These are phyloP conservation scores for Scenedesmus sp. DNA, from an alignment of 163 green algal species.

Conservation along the genomic window DNA sequence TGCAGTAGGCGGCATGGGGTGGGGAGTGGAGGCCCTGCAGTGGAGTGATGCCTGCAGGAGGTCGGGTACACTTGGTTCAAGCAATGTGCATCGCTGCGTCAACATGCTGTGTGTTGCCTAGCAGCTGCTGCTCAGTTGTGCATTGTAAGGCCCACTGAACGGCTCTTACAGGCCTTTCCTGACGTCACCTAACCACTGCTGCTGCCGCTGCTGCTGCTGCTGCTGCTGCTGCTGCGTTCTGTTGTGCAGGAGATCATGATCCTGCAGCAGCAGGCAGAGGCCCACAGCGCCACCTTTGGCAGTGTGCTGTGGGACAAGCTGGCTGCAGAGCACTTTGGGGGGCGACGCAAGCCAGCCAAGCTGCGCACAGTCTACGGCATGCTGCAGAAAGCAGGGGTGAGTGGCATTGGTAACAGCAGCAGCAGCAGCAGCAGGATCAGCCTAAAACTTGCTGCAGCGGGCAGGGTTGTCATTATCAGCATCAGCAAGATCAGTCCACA, in stretches of 20 bases:
- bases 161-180: neutral
- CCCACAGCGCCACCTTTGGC: neutral
- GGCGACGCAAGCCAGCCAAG: neutral
- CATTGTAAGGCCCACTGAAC: too few species aligned
- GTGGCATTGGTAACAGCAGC: neutral
- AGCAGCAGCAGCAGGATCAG: neutral
- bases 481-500: neutral
- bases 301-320: conserved; percentile 17
- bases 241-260: conserved; percentile 6
- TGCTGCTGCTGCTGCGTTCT: neutral
- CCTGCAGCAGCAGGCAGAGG: neutral
- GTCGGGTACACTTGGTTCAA: too few species aligned
- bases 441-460: neutral
- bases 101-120: too few species aligned
- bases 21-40: too few species aligned
- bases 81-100: too few species aligned
- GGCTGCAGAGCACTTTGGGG: neutral
- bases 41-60: too few species aligned
- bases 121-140: too few species aligned
- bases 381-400: neutral
- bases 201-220: neutral
- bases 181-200: neutral
- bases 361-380: neutral
- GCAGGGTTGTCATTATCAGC: neutral
- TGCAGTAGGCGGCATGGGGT: too few species aligned